phyloP scores from a whole-genome alignment of 108 stramenopile genomes.

The Aureococcus anophagefferens region DNA sequence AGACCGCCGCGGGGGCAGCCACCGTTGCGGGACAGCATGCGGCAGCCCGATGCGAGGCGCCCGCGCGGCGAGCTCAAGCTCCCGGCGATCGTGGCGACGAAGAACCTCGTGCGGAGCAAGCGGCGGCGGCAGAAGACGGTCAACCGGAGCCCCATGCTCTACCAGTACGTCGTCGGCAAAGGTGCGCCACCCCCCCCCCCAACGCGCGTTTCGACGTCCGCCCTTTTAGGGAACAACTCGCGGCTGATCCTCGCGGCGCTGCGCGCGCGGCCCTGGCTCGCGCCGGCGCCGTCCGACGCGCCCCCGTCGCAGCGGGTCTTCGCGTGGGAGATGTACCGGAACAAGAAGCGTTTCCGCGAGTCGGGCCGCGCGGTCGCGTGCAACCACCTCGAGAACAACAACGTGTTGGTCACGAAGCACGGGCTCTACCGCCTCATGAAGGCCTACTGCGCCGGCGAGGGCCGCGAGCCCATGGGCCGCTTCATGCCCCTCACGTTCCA shows the following conservation, averaged over 20 bases:
- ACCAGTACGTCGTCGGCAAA: slow-evolving; percentile 6
- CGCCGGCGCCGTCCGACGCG: not conserved
- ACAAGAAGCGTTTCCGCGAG: not conserved
- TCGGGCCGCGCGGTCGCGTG: not conserved
- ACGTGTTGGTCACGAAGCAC: slow-evolving; percentile 3
- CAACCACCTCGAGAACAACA: slow-evolving; percentile 13
- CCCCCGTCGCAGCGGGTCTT: not conserved
- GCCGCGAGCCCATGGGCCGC: not conserved
- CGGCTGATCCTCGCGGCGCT: slow-evolving; percentile 5
- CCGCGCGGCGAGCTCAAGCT: too few species aligned
- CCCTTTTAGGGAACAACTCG: slow-evolving; percentile 17
- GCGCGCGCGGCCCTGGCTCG: slow-evolving; percentile 8
- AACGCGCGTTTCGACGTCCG: too few species aligned
- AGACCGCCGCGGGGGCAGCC: too few species aligned
- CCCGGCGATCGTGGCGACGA: too few species aligned
- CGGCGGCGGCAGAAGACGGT: too few species aligned
- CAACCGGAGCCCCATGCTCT: not conserved
- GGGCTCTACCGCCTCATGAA: not conserved
- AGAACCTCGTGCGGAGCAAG: too few species aligned
- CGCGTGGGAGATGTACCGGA: slow-evolving; percentile 10
- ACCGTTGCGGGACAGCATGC: too few species aligned
- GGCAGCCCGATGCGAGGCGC: too few species aligned
- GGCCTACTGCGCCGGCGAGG: not conserved
- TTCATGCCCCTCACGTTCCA: slow-evolving; percentile 10
- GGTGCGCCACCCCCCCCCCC: too few species aligned